Evolutionary conservation across 148 eudicot species (phyloP), one percentile per base, ranked within the genome.

Genomic region (Fagopyrum homotropicum): DNA sequence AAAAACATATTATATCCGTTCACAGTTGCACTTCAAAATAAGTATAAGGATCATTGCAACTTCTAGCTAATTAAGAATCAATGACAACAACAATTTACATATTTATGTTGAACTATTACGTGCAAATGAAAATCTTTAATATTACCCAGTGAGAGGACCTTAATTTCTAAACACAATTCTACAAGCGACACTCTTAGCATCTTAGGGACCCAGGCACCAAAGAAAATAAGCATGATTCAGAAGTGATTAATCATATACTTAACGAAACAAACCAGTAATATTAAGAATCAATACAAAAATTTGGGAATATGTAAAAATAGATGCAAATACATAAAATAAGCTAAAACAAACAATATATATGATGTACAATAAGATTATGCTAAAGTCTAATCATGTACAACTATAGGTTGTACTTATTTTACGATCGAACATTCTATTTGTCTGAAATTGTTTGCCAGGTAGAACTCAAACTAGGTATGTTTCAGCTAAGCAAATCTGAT

Each of bases 121-220:
- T 85, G 78, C 66, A 81, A 84, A 78, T 92, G 81, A 84, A 95
- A 89, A 17, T 81, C 83, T 79, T 88, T 89, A 79, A 92, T 88
- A 80, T 84, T 78, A 78, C 98, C 96, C 16, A 92, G 89, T 50
- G 89, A 89, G 79, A 95, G 98, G 76, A 95, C 60, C 83, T 95
- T 95, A 55, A 95, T 91, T 76, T 95, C 97, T 81, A 95, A 85
- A 72, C 96, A 95, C 78, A 95, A 83, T 79, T 95, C 98, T 30
- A 90, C 97, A 71, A 95, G 82, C 51, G 96, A 97, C 97, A 92
- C 90, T 56, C 98, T 84, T 79, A 95, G 78, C 91, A 95, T 95
- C 87, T 95, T 97, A 50, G 98, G 98, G 57, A 90, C 83, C 98
- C 91, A 46, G n/a, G 17, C 72, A 49, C 60, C 73, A 76, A 49